Base-by-base conservation (phyloP, 352 stramenopile species). In the Phytophthora constricta region DNA sequence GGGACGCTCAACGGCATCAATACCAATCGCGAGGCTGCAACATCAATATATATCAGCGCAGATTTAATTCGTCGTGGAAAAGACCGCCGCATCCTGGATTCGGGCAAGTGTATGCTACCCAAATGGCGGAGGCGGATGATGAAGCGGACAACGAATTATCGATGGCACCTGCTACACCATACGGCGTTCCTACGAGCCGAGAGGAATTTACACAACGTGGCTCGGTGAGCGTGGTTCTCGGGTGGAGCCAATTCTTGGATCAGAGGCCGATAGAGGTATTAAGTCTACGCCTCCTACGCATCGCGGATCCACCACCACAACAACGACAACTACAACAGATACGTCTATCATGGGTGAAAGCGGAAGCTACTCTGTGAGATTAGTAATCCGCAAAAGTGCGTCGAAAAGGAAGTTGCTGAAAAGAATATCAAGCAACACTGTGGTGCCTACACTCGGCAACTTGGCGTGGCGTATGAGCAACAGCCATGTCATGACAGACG, bases 1-100 rank as follows among this genome's bases (percentile, higher is more conserved):
- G n/a, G n/a, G n/a, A n/a, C n/a, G n/a, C n/a, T n/a, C n/a, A n/a
- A n/a, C n/a, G n/a, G n/a, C n/a, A n/a, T n/a, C n/a, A n/a, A n/a
- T n/a, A 55, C 22, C 27, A 31, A 16, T 25, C 20, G 37, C 25
- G 41, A 55, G 28, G 16, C 48, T 2, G 53, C 25, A 4, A 54
- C 47, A 5, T 66, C 58, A 9, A 37, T 66, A 5, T 66, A 48
- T 27, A 33, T 61, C 16, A 51, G 50, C 41, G 41, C 59, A 2
- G 41, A 57, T 3, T 28, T 61, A 4, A 60, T 60, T 50, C 42
- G 50, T 26, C 31, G 43, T 20, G 49, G 42, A 3, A 37, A 57
- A 7, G 23, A 26, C 20, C 59, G 50, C 1, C 41, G 59, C 13
- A 50, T 67, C 20, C 19, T 61, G 10, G 50, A 27, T 67, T 67